A percentile compares a stretch with the other conserved stretches of the same genome.
These are phyloP conservation scores for Pseudogymnoascus sp. DNA, from an alignment of 2,329 filamentous ascomycete species.

Conservation along the genomic window DNA sequence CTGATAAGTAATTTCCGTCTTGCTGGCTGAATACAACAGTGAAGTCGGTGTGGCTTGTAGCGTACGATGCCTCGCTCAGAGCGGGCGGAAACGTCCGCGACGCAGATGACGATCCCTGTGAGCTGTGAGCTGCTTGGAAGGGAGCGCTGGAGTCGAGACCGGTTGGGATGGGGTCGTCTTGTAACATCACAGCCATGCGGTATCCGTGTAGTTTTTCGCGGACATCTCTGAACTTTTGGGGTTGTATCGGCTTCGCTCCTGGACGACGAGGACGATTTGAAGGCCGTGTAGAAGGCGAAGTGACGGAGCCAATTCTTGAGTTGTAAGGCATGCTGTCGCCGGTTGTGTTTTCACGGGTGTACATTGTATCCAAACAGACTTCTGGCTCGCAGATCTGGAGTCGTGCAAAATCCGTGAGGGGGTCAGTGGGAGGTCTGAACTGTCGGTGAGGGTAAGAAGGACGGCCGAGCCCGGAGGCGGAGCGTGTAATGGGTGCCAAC, in stretches of 20 bases:
- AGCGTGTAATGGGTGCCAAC: background rate
- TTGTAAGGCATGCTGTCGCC: background rate
- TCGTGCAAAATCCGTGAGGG: background rate
- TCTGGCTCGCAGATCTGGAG: background rate
- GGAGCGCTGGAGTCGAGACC: slow-evolving; percentile 8
- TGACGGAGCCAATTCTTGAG: background rate
- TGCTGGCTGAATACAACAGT: slow-evolving; percentile 2
- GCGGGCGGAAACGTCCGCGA: background rate
- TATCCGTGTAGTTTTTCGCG: background rate
- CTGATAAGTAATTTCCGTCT: slow-evolving; percentile 20
- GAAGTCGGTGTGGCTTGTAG: background rate
- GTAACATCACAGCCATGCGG: background rate
- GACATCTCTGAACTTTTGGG: background rate
- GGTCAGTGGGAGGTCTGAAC: no score
- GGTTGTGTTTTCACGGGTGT: background rate
- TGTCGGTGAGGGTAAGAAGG: background rate
- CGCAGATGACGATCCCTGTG: background rate
- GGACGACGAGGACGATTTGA: background rate
- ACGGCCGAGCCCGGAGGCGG: background rate
- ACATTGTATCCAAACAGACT: background rate
- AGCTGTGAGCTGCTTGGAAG: background rate
- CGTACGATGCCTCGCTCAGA: background rate
- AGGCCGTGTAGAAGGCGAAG: background rate
- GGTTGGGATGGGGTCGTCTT: background rate
- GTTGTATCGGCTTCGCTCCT: background rate